Conservation (phyloP, 2,329 filamentous ascomycete species). For the Zymoseptoria tritici region DNA sequence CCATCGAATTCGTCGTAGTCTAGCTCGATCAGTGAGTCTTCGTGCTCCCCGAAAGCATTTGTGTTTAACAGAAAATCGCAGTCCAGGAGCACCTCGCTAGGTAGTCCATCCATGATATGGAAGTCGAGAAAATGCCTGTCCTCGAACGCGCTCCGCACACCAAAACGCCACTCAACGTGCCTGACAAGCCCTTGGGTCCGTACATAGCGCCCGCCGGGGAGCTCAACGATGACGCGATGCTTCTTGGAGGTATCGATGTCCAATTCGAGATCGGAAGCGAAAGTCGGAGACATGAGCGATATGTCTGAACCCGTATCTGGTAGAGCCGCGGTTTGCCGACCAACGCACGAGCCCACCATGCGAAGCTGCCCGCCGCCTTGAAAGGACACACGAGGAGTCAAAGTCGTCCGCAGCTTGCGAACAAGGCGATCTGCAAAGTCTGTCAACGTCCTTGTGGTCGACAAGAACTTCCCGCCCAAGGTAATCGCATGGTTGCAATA, state of each 20-base stretch:
- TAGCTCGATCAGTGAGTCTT: neutral
- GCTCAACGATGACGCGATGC: neutral
- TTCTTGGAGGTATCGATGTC: neutral
- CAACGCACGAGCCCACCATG: neutral
- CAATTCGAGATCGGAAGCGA: no score
- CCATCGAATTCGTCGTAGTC: neutral
- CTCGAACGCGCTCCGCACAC: neutral
- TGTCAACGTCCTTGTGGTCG: neutral
- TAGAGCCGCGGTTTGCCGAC: neutral
- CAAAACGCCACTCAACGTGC: neutral
- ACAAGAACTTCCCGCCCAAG: neutral
- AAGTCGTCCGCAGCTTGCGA: neutral
- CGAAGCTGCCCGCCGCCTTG: neutral
- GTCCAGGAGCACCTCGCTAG: neutral
- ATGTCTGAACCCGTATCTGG: slow-evolving; percentile 1
- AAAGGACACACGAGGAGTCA: neutral
- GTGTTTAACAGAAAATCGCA: neutral
- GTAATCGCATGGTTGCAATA: no score
- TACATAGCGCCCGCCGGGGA: neutral
- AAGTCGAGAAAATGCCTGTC: neutral
- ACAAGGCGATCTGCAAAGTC: neutral
- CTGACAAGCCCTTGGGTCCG: neutral
- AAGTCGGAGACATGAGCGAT: neutral
- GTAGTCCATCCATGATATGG: neutral
- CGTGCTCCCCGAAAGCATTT: neutral